Percentiles rank a stretch among this genome's conserved stretches.
These are phyloP conservation scores for Spergularia azorica DNA, from an alignment of 179 eudicot species.

Conservation along the genomic window DNA sequence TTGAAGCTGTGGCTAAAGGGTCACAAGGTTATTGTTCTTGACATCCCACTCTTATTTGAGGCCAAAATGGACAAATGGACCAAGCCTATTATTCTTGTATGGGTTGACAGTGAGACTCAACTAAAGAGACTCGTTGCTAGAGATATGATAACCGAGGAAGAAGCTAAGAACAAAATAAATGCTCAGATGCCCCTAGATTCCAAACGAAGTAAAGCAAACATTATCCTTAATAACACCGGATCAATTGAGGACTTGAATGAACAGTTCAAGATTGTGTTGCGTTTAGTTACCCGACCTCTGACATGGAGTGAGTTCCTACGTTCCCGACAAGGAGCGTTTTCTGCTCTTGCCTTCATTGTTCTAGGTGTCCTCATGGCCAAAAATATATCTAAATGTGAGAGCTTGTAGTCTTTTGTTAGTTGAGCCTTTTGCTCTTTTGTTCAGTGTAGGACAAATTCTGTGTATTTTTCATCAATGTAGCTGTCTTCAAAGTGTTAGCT, in stretches of 20 bases:
- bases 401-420: conserved; percentile 18
- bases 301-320: conserved; percentile 81
- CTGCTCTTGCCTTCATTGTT: conserved; percentile 44
- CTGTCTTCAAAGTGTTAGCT: neutral
- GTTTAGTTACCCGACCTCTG: conserved; percentile 62
- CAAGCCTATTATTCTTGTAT: conserved; percentile 72
- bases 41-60: conserved; percentile 85
- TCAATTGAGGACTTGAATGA: conserved; percentile 70
- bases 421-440: conserved; percentile 3
- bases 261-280: conserved; percentile 52
- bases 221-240: conserved; percentile 82
- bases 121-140: conserved; percentile 75
- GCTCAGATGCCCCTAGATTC: conserved; percentile 87
- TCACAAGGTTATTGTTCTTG: conserved; percentile 67
- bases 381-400: conserved; percentile 20
- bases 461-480: neutral
- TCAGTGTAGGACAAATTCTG: neutral
- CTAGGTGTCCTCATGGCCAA: conserved; percentile 29
- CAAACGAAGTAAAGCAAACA: conserved; percentile 69
- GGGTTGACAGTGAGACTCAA: conserved; percentile 88
- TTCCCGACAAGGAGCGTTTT: conserved; percentile 75
- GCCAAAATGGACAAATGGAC: conserved; percentile 95
- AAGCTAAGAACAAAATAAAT: conserved; percentile 73
- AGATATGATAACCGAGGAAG: conserved; percentile 65
- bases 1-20: conserved; percentile 90